Base-by-base conservation (phyloP, 2,329 filamentous ascomycete genomes). In the Sclerotinia minor region DNA sequence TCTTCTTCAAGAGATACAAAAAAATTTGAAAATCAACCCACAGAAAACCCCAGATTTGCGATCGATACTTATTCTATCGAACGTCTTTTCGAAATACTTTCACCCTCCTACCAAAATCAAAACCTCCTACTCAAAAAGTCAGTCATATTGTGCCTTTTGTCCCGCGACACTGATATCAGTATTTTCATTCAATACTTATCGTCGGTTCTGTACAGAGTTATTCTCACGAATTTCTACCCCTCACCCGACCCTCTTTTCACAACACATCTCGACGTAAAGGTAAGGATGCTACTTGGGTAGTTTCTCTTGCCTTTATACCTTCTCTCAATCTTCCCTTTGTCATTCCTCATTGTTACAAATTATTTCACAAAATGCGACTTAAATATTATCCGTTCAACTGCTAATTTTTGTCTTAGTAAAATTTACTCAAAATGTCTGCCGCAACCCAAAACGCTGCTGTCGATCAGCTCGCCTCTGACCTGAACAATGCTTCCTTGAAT, bases 381-480 rank as follows among this genome's bases (percentile, higher is more conserved):
- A 9, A 6, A 17, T n/a, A 3, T 11, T 63, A 47, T 29, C 65
- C 54, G 38, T 70, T 75, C 53, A 72, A 60, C 41, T 47, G 5
- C n/a, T 63, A 44, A 55, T 29, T 49, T 50, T 26, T 29, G 6
- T 7, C 21, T 45, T 32, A 45, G 41, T 65, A 75, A 73, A 68
- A 71, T 71, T 68, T 71, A 74, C 67, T 74, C 77, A 84, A 81
- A 80, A 90, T 90, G 86, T 83, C 86, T 81, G 82, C 84, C 78
- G 80, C 85, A 80, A 80, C 83, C 79, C 78, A 83, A 75, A 78
- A 83, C 77, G 81, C 82, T 80, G 85, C 86, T 87, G 87, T 89
- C 84, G 90, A 91, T 76, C 91, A 92, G 89, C 90, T 93, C 81
- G 87, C 89, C 83, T 84, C 87, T 81, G 91, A 95, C 79, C 89